phyloP scores from a whole-genome alignment of 306 rosid species.

The Cyclanthera cordifolia region DNA sequence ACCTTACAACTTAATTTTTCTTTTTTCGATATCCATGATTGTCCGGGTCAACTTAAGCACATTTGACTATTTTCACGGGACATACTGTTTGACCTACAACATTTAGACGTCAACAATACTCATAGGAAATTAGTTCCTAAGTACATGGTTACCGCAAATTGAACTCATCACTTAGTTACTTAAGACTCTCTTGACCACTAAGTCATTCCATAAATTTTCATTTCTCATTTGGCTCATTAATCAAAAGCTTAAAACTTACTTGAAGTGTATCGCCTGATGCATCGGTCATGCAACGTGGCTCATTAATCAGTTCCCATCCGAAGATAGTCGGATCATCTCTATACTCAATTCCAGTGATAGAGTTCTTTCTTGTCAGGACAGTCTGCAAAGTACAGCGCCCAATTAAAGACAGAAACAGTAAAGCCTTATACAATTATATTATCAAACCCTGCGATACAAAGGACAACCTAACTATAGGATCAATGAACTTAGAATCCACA shows the following conservation, averaged over 20 bases:
- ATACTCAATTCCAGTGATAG: constrained; percentile 68
- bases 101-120: too few species aligned
- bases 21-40: too few species aligned
- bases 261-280: constrained; percentile 94
- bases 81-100: too few species aligned
- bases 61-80: too few species aligned
- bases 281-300: constrained; percentile 92
- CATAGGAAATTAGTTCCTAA: too few species aligned
- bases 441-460: background rate
- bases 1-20: constrained; percentile 4
- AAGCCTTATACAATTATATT: background rate
- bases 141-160: too few species aligned
- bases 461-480: background rate
- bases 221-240: background rate
- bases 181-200: too few species aligned
- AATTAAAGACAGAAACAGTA: background rate
- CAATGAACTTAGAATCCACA: background rate
- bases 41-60: too few species aligned
- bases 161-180: too few species aligned
- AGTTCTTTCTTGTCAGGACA: constrained; percentile 72
- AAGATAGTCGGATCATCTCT: constrained; percentile 88
- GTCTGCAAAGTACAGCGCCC: constrained; percentile 34
- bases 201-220: too few species aligned
- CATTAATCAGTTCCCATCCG: constrained; percentile 94
- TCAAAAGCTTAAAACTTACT: constrained; percentile 38